Percentiles rank a stretch among this genome's conserved stretches.
phyloP scores from a whole-genome alignment of 768 basidiomycete species.

The Daedalea quercina region DNA sequence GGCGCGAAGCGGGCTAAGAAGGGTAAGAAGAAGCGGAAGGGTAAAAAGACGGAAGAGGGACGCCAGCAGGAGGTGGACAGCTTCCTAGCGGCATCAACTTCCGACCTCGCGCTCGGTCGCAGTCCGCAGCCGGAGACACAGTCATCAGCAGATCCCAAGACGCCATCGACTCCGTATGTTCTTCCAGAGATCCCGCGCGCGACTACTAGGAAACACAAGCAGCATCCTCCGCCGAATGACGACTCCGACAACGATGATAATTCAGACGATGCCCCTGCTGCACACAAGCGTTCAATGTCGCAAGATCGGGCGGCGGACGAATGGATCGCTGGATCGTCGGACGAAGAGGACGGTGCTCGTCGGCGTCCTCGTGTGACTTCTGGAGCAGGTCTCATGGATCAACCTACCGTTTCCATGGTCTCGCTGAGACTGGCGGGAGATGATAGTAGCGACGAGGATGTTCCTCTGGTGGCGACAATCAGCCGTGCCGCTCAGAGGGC shows the following conservation, averaged over 20 bases:
- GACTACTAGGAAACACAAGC: slow-evolving; percentile 22
- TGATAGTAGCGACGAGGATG: slow-evolving; percentile 71
- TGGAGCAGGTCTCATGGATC: slow-evolving; percentile 43
- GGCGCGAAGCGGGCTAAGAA: slow-evolving; percentile 31
- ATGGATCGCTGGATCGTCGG: slow-evolving; percentile 46
- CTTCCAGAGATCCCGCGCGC: slow-evolving; percentile 32
- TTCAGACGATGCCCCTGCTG: slow-evolving; percentile 28
- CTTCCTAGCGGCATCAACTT: background rate
- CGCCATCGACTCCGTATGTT: slow-evolving; percentile 16
- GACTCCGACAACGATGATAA: slow-evolving; percentile 52
- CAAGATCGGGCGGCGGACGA: slow-evolving; percentile 9
- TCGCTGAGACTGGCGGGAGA: slow-evolving; percentile 22
- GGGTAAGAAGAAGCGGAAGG: slow-evolving; percentile 38
- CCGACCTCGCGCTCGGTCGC: background rate
- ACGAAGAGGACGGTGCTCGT: slow-evolving; percentile 48
- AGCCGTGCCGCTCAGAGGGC: slow-evolving; percentile 43
- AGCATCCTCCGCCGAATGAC: slow-evolving; percentile 27
- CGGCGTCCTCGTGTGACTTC: slow-evolving; percentile 50
- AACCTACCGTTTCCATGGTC: slow-evolving; percentile 4
- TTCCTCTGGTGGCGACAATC: slow-evolving; percentile 66
- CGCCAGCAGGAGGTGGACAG: background rate
- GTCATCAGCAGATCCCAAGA: slow-evolving; percentile 4
- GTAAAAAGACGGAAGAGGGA: slow-evolving; percentile 23
- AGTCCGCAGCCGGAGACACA: background rate
- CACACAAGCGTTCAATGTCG: slow-evolving; percentile 3